phyloP scores from a whole-genome alignment of 495 filamentous ascomycete species.

The Penicillium lagena region DNA sequence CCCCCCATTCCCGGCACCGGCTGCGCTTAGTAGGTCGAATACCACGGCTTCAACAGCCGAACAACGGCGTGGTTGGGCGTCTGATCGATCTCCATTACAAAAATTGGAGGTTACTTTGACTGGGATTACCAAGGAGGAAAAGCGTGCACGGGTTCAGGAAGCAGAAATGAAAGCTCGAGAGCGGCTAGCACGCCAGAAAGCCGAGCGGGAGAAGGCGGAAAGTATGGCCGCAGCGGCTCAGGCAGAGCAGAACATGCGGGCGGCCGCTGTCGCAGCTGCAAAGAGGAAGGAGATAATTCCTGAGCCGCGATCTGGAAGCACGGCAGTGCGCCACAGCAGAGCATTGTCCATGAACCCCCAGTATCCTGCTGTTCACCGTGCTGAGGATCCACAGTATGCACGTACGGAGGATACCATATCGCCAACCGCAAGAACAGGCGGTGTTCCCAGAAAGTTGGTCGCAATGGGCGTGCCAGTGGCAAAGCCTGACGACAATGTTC shows the following conservation, averaged over 20 bases:
- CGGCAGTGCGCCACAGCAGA: slow-evolving; percentile 11
- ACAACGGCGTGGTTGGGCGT: slow-evolving; percentile 48
- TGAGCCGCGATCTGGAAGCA: slow-evolving; percentile 1
- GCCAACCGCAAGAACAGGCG: slow-evolving; percentile 14
- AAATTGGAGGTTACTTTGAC: slow-evolving; percentile 81
- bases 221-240: slow-evolving; percentile 4
- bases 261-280: neutral
- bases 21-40: slow-evolving; percentile 25
- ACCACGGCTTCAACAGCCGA: slow-evolving; percentile 30
- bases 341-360: slow-evolving; percentile 12
- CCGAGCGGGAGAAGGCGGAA: slow-evolving; percentile 15
- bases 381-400: slow-evolving; percentile 13
- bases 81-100: slow-evolving; percentile 82
- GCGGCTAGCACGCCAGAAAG: slow-evolving; percentile 33
- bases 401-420: slow-evolving; percentile 7
- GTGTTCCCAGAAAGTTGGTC: slow-evolving; percentile 22
- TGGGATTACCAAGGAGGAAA: slow-evolving; percentile 90
- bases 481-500: slow-evolving; percentile 2
- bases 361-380: slow-evolving; percentile 4
- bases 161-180: slow-evolving; percentile 58
- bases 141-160: slow-evolving; percentile 71
- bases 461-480: slow-evolving; percentile 19
- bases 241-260: slow-evolving; percentile 3
- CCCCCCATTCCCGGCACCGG: neutral
- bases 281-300: neutral